Percentiles rank a stretch among this genome's conserved stretches.
Conservation (phyloP, 495 filamentous ascomycete species). For the Hyaloscypha bicolor region DNA sequence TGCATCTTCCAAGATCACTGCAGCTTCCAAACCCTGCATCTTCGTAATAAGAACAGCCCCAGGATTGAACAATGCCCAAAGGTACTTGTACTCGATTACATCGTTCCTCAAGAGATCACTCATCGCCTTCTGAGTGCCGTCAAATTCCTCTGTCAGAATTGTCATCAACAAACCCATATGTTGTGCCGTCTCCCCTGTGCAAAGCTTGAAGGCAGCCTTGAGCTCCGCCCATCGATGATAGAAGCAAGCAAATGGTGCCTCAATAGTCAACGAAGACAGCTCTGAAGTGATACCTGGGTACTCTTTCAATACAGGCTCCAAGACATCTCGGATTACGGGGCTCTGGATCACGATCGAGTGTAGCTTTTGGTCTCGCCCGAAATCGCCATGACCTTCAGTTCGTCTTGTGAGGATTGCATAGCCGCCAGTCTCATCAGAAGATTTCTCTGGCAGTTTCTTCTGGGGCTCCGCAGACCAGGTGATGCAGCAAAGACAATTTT, state of each 20-base stretch:
- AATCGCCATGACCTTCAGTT: slow-evolving; percentile 3
- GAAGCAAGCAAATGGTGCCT: slow-evolving; percentile 7
- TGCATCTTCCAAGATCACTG: neutral
- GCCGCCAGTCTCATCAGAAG: neutral
- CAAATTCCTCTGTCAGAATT: neutral
- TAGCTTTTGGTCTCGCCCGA: neutral
- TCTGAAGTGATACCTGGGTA: slow-evolving; percentile 1
- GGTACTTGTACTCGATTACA: slow-evolving; percentile 2
- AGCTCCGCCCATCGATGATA: slow-evolving; percentile 4
- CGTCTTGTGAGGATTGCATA: slow-evolving; percentile 1
- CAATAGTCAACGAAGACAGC: neutral
- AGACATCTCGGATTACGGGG: neutral
- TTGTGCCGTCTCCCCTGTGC: slow-evolving; percentile 2
- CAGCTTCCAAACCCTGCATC: neutral
- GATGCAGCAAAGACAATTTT: slow-evolving; percentile 4
- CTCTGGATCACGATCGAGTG: slow-evolving; percentile 10
- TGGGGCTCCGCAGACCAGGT: neutral
- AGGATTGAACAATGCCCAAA: slow-evolving; percentile 3
- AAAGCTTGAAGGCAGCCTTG: neutral
- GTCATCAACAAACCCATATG: neutral
- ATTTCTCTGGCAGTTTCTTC: neutral
- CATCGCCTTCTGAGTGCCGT: neutral
- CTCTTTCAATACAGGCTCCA: neutral
- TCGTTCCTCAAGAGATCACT: neutral
- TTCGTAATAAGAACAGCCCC: neutral